A percentile compares a stretch with the other conserved stretches of the same genome.
phyloP scores from a whole-genome alignment of 257 asterid species.

The Solanum appendiculatum region DNA sequence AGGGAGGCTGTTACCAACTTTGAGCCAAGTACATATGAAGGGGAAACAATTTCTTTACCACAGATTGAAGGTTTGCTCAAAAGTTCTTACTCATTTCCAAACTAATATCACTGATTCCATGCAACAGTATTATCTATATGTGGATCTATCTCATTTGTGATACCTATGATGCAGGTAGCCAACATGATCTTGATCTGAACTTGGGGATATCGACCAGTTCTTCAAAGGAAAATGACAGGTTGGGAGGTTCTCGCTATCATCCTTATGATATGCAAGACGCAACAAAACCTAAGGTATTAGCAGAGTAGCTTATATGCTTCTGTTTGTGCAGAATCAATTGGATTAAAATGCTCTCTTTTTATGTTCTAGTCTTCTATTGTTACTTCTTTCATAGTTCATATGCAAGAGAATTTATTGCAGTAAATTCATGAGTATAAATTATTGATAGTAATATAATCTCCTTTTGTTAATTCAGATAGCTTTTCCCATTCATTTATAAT shows the following conservation, averaged over 20 bases:
- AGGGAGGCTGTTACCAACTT: slow-evolving; percentile 79
- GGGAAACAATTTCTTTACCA: slow-evolving; percentile 15
- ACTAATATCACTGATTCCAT: background rate
- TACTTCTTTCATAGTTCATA: background rate
- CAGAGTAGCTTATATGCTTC: background rate
- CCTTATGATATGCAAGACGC: slow-evolving; percentile 31
- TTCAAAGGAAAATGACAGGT: slow-evolving; percentile 29
- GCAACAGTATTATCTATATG: background rate
- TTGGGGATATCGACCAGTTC: slow-evolving; percentile 52
- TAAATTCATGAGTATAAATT: background rate
- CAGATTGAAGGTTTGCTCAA: slow-evolving; percentile 22
- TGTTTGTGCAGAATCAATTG: background rate
- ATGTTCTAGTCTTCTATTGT: background rate
- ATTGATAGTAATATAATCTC: background rate
- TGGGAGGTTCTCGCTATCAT: slow-evolving; percentile 22
- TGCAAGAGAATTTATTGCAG: background rate
- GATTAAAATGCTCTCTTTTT: background rate
- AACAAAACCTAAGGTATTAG: slow-evolving; percentile 27
- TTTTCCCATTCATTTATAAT: background rate
- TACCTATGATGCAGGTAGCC: slow-evolving; percentile 22
- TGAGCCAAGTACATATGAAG: slow-evolving; percentile 43
- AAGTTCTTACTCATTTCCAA: background rate
- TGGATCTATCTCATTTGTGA: background rate
- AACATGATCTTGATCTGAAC: slow-evolving; percentile 54
- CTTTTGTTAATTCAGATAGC: background rate